Conservation (phyloP, 768 basidiomycete genomes). For the Tephrocybe rancida region DNA sequence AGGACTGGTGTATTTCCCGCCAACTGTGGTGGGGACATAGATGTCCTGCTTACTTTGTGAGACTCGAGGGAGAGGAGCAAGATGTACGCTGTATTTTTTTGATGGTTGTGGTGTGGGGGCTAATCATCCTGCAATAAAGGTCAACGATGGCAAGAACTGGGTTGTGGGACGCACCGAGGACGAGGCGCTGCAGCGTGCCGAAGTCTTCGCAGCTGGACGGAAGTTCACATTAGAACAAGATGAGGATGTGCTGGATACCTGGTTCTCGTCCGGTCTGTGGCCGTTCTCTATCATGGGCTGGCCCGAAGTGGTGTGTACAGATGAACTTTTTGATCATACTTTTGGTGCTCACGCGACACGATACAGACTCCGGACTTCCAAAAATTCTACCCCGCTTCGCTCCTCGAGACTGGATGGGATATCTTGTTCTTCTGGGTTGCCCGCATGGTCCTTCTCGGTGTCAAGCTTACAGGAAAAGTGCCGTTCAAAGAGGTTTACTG, state of each 20-base stretch:
- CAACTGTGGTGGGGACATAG: conserved; percentile 99
- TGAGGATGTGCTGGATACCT: conserved; percentile 97
- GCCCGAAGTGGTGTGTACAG: conserved; percentile 78
- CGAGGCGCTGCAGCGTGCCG: conserved; percentile 79
- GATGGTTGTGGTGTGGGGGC: background rate
- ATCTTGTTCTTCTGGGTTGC: conserved; percentile 99
- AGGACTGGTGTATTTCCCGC: conserved; percentile 99
- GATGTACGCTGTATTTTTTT: conserved; percentile 49
- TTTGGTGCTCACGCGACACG: background rate
- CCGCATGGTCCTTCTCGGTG: conserved; percentile 93
- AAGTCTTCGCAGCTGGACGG: conserved; percentile 63
- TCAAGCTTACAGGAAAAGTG: conserved; percentile 85
- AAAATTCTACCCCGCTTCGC: conserved; percentile 84
- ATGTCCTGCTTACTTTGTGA: conserved; percentile 91
- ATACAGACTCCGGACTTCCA: conserved; percentile 73
- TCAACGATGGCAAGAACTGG: conserved; percentile 80
- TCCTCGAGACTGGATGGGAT: conserved; percentile 99
- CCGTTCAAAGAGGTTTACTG: conserved; percentile 96
- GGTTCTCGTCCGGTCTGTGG: conserved; percentile 99
- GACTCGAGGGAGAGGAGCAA: conserved; percentile 73
- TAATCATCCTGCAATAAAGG: conserved; percentile 33
- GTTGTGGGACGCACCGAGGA: conserved; percentile 82
- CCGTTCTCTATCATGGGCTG: conserved; percentile 97
- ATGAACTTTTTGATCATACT: background rate
- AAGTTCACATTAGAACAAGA: conserved; percentile 87